These are phyloP conservation scores for Ceratobasidium sp. DNA, from an alignment of 1,284 basidiomycete genomes.

Conservation along the genomic window DNA sequence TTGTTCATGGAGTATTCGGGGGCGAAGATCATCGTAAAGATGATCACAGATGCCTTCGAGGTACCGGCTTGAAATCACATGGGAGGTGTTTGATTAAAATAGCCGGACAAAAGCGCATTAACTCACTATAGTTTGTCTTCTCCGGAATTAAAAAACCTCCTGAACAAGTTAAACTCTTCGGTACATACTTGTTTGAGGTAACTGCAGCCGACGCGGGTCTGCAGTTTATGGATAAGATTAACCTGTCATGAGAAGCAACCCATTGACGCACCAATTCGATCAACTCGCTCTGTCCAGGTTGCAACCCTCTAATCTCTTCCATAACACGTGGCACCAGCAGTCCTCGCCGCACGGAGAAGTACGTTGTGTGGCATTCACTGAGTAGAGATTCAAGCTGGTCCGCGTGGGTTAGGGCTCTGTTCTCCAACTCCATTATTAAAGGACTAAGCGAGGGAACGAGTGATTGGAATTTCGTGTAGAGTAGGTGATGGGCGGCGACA, in stretches of 20 bases:
- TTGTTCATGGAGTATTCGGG: constrained; percentile 91
- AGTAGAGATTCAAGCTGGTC: constrained; percentile 82
- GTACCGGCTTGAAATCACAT: constrained; percentile 69
- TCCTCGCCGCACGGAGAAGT: constrained; percentile 75
- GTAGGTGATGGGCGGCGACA: constrained; percentile 82
- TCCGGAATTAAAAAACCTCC: constrained; percentile 86
- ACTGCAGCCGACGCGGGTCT: constrained; percentile 89
- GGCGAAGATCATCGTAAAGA: constrained; percentile 91
- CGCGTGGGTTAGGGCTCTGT: constrained; percentile 74
- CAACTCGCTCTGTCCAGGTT: constrained; percentile 79
- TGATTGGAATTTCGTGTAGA: constrained; percentile 87
- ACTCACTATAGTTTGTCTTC: constrained; percentile 86
- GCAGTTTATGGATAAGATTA: not conserved
- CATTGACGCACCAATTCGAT: constrained; percentile 78
- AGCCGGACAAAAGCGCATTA: not conserved
- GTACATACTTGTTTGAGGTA: constrained; percentile 90
- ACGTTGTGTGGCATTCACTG: constrained; percentile 84
- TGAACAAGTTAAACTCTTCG: constrained; percentile 87
- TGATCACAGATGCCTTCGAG: constrained; percentile 91
- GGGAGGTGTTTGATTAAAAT: constrained; percentile 5
- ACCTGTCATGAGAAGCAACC: not conserved
- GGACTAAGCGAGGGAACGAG: constrained; percentile 78
- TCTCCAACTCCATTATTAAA: constrained; percentile 84
- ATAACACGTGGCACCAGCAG: constrained; percentile 76
- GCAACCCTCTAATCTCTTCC: constrained; percentile 84